Evolutionary conservation across 2,329 filamentous ascomycete genomes (phyloP), one percentile per base, ranked within the genome.

Genomic region (Penicillium sp.): DNA sequence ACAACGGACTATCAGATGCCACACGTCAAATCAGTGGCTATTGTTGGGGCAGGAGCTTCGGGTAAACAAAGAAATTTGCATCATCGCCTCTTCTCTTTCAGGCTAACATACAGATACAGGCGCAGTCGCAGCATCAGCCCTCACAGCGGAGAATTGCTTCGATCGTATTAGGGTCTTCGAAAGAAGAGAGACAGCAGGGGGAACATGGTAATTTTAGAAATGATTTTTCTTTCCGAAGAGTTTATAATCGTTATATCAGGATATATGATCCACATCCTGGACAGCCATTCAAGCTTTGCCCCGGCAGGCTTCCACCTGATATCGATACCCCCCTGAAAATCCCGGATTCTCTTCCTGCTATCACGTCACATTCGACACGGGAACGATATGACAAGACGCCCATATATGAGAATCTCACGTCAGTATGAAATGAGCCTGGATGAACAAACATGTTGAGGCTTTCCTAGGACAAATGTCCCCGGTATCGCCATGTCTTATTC

Each of bases 231-330:
- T 6, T 10, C 13, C 26, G 10, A 29, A 29, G 11, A 2, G 2
- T 11, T 29, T 21, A 24, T 21, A 29, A 52, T 21, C 19, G 22
- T 3, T 21, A 8, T 11, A 45, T 13, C 39, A 52, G 49, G 50
- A 52, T 52, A 33, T 52, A 35, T 37, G 50, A 52, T 19, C 19
- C 50, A 26, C 29, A 46, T 26, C 50, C 50, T n/a, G 41, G 50
- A n/a, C 10, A 13, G 1, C 43, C 29, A 26, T 31, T 52, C 50
- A 26, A 26, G 24, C 24, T 26, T 1, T 26, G 1, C 4, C 24
- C 24, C 5, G 50, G 50, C 5, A 45, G 37, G 6, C 24, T 44
- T 43, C 50, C 41, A 26, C 21, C 19, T 27, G 41, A 31, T 33
- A 24, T 52, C 5, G 50, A 52, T 46, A 26, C 41, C 11, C 39